Evolutionary conservation across 768 basidiomycete species (phyloP), one percentile per base, ranked within the genome.

Genomic region (Mycena epipterygia): DNA sequence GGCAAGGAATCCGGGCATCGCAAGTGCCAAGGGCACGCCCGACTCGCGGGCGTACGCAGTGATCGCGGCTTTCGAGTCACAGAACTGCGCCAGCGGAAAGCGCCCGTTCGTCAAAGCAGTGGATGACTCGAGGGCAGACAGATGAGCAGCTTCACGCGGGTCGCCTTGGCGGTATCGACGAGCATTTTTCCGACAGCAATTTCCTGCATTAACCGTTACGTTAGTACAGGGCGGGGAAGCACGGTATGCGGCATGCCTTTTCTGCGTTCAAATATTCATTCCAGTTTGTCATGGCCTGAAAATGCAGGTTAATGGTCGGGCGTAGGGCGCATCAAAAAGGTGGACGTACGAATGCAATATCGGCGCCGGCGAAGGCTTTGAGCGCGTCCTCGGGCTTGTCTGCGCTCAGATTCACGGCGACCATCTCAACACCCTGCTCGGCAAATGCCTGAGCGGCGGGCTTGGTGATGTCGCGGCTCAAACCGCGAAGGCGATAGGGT

Each of bases 111-210:
- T n/a, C 2, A 37, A 12, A 3, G 8, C 32, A 32, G 17, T 39
- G 23, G 51, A 33, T 8, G 61, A 63, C n/a, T 63, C 61, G 46
- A 63, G 14, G 16, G 46, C 61, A 23, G 61, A 63, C 61, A 63
- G 64, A 68, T 41, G 39, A 68, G 37, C 2, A 68, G 35, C 32
- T 44, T 64, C 29, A 70, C 58, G 23, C 44, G 35, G n/a, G 39
- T 23, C 6, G 46, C 21, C 25, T 53, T 49, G 6, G 53, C 60
- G 61, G 68, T n/a, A 44, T 63, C 62, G 42, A 70, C 51, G 5
- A 70, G 27, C 49, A 63, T n/a, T 49, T 60, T 66, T 2, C 67
- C 58, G 0, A 35, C 64, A 16, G 51, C 64, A 9, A 42, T n/a
- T 21, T 56, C 64, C 44, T 56, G 53, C 53, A n/a, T 13, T 32